phyloP scores from a whole-genome alignment of 139 green algal species.

The Gonium pectorale region DNA sequence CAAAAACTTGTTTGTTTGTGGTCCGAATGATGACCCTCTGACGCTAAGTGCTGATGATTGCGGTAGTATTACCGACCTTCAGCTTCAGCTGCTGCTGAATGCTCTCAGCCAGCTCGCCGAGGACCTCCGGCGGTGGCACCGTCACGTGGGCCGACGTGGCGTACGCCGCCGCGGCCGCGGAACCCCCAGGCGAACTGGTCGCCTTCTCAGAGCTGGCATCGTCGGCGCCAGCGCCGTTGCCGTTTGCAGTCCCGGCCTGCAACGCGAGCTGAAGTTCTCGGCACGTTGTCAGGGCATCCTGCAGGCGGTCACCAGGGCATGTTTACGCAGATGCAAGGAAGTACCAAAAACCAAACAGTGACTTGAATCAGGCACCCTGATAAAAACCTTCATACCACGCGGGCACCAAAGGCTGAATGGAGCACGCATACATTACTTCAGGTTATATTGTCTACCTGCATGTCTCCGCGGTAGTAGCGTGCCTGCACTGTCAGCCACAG shows the following conservation, averaged over 20 bases:
- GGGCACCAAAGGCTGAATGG: too few species aligned
- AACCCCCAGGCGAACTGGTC: background rate
- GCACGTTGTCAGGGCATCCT: constrained; percentile 18
- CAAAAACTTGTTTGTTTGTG: too few species aligned
- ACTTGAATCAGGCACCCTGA: too few species aligned
- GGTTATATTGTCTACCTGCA: too few species aligned
- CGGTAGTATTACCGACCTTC: constrained; percentile 28
- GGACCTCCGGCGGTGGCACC: background rate
- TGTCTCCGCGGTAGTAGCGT: constrained; percentile 35
- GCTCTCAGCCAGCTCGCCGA: constrained; percentile 5
- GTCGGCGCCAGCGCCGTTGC: background rate
- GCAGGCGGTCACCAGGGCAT: too few species aligned
- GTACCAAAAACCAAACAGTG: too few species aligned
- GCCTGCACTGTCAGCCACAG: constrained; percentile 55
- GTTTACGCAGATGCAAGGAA: too few species aligned
- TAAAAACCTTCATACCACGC: too few species aligned
- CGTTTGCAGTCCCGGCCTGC: background rate
- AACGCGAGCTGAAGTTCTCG: constrained; percentile 12
- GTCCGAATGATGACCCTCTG: too few species aligned
- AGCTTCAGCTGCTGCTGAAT: constrained; percentile 29
- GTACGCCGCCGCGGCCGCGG: constrained; percentile 1
- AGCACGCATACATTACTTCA: too few species aligned
- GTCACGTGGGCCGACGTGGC: constrained; percentile 15
- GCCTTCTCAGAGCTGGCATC: background rate
- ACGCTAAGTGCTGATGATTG: too few species aligned